Evolutionary conservation across 179 eudicot species (phyloP).

Genomic region (Gypsophila paniculata): DNA sequence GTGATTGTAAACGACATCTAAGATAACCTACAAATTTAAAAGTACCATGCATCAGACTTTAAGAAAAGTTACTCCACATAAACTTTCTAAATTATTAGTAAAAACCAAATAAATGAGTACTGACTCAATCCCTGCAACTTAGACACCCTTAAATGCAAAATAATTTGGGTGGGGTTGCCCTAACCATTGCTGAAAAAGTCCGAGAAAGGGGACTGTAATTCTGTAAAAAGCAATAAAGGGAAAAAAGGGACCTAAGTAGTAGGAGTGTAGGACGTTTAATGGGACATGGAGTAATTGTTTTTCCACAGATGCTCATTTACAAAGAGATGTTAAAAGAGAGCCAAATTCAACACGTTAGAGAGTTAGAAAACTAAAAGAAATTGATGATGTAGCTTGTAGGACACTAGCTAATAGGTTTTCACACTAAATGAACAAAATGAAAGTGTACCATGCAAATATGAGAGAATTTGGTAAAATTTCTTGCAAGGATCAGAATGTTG

Average conservation of each 20-base stretch:
- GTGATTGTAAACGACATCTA: conserved; percentile 98
- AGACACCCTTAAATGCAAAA: background rate
- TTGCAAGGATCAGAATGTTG: background rate
- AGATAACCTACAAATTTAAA: conserved; percentile 61
- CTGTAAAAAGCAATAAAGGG: background rate
- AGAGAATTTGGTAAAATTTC: background rate
- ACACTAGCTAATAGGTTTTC: background rate
- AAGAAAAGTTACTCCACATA: background rate
- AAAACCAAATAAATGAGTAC: background rate
- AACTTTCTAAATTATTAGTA: background rate
- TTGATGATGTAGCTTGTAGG: background rate
- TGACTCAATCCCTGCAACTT: background rate
- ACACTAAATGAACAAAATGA: background rate
- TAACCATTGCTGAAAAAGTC: background rate
- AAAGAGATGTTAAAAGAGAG: background rate
- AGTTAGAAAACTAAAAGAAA: too few species aligned
- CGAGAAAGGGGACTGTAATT: background rate
- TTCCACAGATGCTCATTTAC: background rate
- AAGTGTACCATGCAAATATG: background rate
- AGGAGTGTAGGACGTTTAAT: too few species aligned
- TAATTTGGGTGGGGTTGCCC: background rate
- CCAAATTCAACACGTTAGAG: background rate
- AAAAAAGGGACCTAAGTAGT: background rate
- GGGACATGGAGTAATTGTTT: too few species aligned
- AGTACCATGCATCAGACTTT: background rate